Percentiles rank a stretch among this genome's conserved stretches.
Evolutionary conservation across 306 rosid species (phyloP).

Genomic region (Spatholobus suberectus): DNA sequence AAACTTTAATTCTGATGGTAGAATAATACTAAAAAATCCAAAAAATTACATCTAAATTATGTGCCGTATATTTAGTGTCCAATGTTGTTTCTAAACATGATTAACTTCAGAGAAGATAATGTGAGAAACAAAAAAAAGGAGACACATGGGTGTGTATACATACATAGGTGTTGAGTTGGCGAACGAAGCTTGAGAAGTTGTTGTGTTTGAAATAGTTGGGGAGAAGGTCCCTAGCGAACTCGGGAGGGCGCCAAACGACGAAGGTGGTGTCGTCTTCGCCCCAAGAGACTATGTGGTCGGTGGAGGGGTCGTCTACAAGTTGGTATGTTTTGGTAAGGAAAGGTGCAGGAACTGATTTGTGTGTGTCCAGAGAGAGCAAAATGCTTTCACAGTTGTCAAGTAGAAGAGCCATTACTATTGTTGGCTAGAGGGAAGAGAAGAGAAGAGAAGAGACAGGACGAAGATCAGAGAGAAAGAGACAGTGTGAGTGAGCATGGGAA

Average conservation of each 20-base stretch:
- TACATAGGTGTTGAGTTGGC: conserved; percentile 98
- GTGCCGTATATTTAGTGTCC: too few relatives aligned
- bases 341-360: conserved; percentile 95
- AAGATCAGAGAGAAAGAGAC: neutral
- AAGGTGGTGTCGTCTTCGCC: conserved; percentile 94
- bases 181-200: conserved; percentile 97
- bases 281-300: conserved; percentile 98
- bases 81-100: too few relatives aligned
- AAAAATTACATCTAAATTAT: too few relatives aligned
- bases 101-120: too few relatives aligned
- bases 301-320: conserved; percentile 85
- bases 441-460: neutral
- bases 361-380: conserved; percentile 77
- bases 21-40: too few relatives aligned
- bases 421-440: neutral
- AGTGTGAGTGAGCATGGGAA: conserved; percentile 11
- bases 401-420: conserved; percentile 68
- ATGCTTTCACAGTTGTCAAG: conserved; percentile 84
- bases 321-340: conserved; percentile 95
- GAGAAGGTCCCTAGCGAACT: conserved; percentile 94
- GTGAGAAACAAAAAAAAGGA: too few relatives aligned
- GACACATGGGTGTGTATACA: neutral
- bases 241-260: conserved; percentile 96
- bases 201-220: conserved; percentile 98
- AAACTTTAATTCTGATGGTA: too few relatives aligned